Percentiles rank a stretch among this genome's conserved stretches.
Conservation (phyloP, 805 yeast genomes). For the Yamadazyma scolyti region DNA sequence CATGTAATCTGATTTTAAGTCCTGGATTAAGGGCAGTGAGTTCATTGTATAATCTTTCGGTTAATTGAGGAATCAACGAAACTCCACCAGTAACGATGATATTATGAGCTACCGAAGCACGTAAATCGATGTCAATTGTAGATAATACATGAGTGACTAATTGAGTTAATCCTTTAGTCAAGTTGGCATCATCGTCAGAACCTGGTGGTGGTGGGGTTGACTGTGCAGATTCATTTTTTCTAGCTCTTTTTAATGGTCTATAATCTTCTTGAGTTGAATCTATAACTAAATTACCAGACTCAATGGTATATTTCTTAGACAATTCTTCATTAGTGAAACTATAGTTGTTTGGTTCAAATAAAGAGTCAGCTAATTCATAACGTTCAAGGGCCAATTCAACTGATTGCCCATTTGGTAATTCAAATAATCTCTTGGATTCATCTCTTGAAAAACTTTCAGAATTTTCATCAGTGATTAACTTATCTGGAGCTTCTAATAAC, state of each 20-base stretch:
- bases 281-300: slow-evolving; percentile 52
- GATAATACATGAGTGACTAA: slow-evolving; percentile 54
- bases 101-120: slow-evolving; percentile 85
- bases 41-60: slow-evolving; percentile 72
- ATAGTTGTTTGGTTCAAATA: slow-evolving; percentile 60
- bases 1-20: slow-evolving; percentile 76
- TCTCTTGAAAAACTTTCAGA: slow-evolving; percentile 15
- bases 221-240: slow-evolving; percentile 36
- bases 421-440: slow-evolving; percentile 49
- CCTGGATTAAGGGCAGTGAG: slow-evolving; percentile 73
- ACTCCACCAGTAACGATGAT: slow-evolving; percentile 84
- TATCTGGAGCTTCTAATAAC: slow-evolving; percentile 52
- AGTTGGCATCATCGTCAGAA: slow-evolving; percentile 3
- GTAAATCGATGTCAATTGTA: slow-evolving; percentile 71
- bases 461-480: slow-evolving; percentile 18
- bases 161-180: slow-evolving; percentile 51
- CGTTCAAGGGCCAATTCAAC: slow-evolving; percentile 60
- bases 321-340: slow-evolving; percentile 22
- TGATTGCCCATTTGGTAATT: slow-evolving; percentile 73
- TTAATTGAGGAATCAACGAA: slow-evolving; percentile 75
- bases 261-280: slow-evolving; percentile 56
- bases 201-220: slow-evolving; percentile 23
- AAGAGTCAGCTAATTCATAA: slow-evolving; percentile 62
- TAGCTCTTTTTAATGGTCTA: slow-evolving; percentile 65
- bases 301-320: slow-evolving; percentile 26